These are phyloP conservation scores for Fusarium robinianum DNA, from an alignment of 2,329 filamentous ascomycete species.

Conservation along the genomic window DNA sequence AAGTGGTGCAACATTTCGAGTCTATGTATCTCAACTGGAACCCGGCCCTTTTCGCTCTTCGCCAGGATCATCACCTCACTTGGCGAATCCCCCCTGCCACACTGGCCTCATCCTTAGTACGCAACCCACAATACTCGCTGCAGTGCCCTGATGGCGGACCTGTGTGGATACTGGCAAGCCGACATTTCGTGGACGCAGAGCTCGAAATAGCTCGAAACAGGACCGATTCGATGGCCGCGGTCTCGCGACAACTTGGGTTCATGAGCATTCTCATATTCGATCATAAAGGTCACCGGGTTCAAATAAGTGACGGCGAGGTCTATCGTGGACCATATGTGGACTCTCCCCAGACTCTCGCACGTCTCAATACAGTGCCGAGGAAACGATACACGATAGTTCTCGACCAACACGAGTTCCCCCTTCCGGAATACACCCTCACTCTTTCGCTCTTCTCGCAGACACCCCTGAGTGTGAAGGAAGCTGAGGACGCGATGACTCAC, in stretches of 20 bases:
- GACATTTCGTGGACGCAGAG: conserved; percentile 78
- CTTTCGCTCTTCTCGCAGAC: conserved; percentile 77
- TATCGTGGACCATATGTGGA: conserved; percentile 88
- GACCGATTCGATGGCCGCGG: conserved; percentile 47
- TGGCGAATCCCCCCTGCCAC: conserved; percentile 68
- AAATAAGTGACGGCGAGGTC: conserved; percentile 71
- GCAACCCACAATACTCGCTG: conserved; percentile 75
- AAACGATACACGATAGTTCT: conserved; percentile 65
- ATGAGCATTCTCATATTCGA: conserved; percentile 86
- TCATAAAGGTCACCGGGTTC: conserved; percentile 70
- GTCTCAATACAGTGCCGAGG: conserved; percentile 55
- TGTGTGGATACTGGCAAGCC: conserved; percentile 83
- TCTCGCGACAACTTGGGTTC: conserved; percentile 69
- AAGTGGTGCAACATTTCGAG: conserved; percentile 89
- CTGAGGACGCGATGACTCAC: conserved; percentile 62
- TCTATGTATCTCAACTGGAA: conserved; percentile 99
- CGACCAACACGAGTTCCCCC: conserved; percentile 77
- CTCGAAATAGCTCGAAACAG: conserved; percentile 58
- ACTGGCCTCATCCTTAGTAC: conserved; percentile 59
- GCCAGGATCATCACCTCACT: conserved; percentile 87
- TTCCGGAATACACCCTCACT: conserved; percentile 80
- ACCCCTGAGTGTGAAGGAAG: conserved; percentile 64
- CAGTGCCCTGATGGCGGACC: conserved; percentile 60
- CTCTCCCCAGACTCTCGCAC: conserved; percentile 86
- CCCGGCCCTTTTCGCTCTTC: conserved; percentile 75